A percentile compares a stretch with the other conserved stretches of the same genome.
Conservation (phyloP, 495 filamentous ascomycete species). For the Aspergillus egyptiacus region DNA sequence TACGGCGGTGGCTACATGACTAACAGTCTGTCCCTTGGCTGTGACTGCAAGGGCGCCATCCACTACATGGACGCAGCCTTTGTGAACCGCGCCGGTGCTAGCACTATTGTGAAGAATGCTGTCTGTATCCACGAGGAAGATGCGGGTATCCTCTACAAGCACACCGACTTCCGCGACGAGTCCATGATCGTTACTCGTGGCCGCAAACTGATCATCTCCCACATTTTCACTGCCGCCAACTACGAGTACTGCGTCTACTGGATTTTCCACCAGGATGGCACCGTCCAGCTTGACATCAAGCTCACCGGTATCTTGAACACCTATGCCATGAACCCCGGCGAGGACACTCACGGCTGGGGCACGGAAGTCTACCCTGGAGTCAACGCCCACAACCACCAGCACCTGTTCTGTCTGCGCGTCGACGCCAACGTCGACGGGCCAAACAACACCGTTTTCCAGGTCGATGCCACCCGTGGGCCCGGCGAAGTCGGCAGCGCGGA, state of each 20-base stretch:
- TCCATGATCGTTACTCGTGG: constrained; percentile 80
- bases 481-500: constrained; percentile 71
- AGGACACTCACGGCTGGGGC: constrained; percentile 85
- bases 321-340: constrained; percentile 74
- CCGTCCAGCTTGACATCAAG: constrained; percentile 90
- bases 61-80: constrained; percentile 86
- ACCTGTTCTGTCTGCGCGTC: constrained; percentile 87
- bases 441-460: constrained; percentile 79
- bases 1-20: constrained; percentile 96
- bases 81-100: constrained; percentile 70
- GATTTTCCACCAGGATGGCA: constrained; percentile 92
- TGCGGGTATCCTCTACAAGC: constrained; percentile 89
- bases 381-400: constrained; percentile 81
- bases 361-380: constrained; percentile 89
- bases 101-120: constrained; percentile 83
- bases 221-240: constrained; percentile 94
- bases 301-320: constrained; percentile 95
- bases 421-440: constrained; percentile 88
- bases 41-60: constrained; percentile 93
- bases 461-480: constrained; percentile 60
- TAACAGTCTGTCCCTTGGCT: constrained; percentile 81
- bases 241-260: constrained; percentile 96
- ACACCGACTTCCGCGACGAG: constrained; percentile 91
- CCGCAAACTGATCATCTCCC: constrained; percentile 82
- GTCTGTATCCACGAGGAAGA: constrained; percentile 98